These are phyloP conservation scores for Naganishia cerealis DNA, from an alignment of 1,284 basidiomycete genomes.

Conservation along the genomic window DNA sequence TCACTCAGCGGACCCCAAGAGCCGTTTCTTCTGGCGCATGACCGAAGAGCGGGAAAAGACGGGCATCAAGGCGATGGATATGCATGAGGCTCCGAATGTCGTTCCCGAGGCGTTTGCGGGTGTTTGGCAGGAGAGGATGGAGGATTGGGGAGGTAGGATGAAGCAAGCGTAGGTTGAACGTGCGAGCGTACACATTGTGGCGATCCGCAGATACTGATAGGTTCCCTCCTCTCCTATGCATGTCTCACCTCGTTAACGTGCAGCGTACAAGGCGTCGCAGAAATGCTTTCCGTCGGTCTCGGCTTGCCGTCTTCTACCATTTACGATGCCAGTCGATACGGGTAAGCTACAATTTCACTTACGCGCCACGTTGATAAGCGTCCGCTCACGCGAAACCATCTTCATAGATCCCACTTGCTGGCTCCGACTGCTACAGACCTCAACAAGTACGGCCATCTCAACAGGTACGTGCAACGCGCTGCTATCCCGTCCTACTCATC, in stretches of 20 bases:
- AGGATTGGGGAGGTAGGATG: slow-evolving; percentile 80
- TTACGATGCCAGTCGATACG: slow-evolving; percentile 74
- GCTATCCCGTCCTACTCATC: neutral
- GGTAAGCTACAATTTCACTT: slow-evolving; percentile 57
- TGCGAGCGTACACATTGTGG: slow-evolving; percentile 10
- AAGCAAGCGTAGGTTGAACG: slow-evolving; percentile 68
- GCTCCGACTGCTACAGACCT: slow-evolving; percentile 89
- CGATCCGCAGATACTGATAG: neutral
- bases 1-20: slow-evolving; percentile 83
- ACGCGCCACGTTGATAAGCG: neutral
- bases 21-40: slow-evolving; percentile 56
- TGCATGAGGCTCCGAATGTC: slow-evolving; percentile 66
- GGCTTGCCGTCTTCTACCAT: slow-evolving; percentile 69
- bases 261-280: slow-evolving; percentile 74
- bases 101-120: slow-evolving; percentile 64
- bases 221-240: neutral
- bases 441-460: slow-evolving; percentile 68
- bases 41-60: slow-evolving; percentile 15
- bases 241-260: neutral
- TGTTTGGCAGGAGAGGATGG: slow-evolving; percentile 67
- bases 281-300: slow-evolving; percentile 79
- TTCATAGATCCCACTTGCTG: slow-evolving; percentile 72
- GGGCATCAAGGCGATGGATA: slow-evolving; percentile 13
- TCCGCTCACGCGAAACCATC: neutral
- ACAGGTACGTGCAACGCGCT: slow-evolving; percentile 40